Percentiles rank a stretch among this genome's conserved stretches.
Evolutionary conservation across 345 rosid genomes (phyloP).

Genomic region (Eucalyptus pauciflora): DNA sequence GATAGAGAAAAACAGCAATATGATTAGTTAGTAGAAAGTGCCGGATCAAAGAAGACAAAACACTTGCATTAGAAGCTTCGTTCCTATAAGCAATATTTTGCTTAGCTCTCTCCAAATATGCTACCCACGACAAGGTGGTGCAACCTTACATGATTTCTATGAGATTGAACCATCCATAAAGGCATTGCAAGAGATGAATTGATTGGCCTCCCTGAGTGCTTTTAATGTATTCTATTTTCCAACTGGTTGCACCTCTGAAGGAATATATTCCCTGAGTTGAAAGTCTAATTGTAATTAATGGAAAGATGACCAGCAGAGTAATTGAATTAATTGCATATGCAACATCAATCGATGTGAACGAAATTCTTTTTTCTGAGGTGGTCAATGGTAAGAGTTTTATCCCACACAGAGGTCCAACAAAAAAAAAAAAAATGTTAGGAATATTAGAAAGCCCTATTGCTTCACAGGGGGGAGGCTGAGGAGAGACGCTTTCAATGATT

Average conservation of each 20-base stretch:
- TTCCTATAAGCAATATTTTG: background rate
- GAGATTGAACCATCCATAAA: background rate
- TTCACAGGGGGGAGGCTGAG: background rate
- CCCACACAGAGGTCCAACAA: background rate
- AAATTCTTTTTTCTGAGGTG: background rate
- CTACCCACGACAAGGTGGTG: background rate
- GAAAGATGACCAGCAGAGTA: background rate
- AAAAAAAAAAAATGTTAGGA: background rate
- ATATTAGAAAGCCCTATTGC: background rate
- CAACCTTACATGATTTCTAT: background rate
- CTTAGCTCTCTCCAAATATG: background rate
- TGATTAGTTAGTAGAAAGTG: background rate
- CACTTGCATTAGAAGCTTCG: background rate
- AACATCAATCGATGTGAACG: background rate
- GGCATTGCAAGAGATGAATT: background rate
- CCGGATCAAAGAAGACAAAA: background rate
- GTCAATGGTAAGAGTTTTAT: background rate
- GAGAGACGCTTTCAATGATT: background rate
- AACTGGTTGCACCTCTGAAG: background rate
- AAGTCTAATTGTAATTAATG: background rate
- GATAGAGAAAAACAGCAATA: background rate
- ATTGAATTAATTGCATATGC: background rate
- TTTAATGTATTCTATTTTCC: too few relatives aligned
- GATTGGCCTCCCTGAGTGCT: too few relatives aligned
- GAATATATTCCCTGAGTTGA: background rate